Conservation (phyloP, 495 filamentous ascomycete species). For the Podospora sp. region DNA sequence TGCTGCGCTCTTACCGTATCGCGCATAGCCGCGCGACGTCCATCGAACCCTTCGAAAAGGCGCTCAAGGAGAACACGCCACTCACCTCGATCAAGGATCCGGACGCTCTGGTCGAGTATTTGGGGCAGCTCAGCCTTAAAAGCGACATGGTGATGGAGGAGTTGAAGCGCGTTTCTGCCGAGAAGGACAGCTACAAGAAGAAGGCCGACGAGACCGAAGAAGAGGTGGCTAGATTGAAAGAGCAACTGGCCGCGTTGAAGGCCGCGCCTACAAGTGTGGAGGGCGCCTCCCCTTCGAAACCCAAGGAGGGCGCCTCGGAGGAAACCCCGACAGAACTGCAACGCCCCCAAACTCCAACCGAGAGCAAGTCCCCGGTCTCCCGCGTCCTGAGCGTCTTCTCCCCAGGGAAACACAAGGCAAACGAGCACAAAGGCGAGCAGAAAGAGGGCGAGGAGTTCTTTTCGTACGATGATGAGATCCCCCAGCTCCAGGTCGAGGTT, state of each 20-base stretch:
- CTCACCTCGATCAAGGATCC: constrained; percentile 86
- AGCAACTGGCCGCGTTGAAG: constrained; percentile 41
- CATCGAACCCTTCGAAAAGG: constrained; percentile 91
- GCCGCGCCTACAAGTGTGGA: constrained; percentile 30
- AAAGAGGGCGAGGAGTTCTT: constrained; percentile 78
- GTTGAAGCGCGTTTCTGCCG: constrained; percentile 80
- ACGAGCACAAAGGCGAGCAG: constrained; percentile 47
- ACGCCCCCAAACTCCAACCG: constrained; percentile 25
- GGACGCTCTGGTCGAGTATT: constrained; percentile 83
- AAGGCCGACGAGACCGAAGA: constrained; percentile 72
- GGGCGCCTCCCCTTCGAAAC: constrained; percentile 25
- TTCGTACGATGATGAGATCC: constrained; percentile 75
- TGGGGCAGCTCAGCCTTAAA: constrained; percentile 85
- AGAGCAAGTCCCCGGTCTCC: constrained; percentile 42
- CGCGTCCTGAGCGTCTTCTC: constrained; percentile 50
- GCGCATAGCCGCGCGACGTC: constrained; percentile 81
- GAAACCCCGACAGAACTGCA: constrained; percentile 15
- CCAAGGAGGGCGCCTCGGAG: background rate
- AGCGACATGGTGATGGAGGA: constrained; percentile 91
- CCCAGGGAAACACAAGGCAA: constrained; percentile 46
- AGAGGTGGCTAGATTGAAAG: constrained; percentile 56
- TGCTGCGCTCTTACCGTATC: constrained; percentile 86
- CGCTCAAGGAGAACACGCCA: constrained; percentile 87
- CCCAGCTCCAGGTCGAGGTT: constrained; percentile 64
- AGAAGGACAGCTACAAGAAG: constrained; percentile 78